These are phyloP conservation scores for Ogataea haglerorum DNA, from an alignment of 805 yeast genomes.

Conservation along the genomic window DNA sequence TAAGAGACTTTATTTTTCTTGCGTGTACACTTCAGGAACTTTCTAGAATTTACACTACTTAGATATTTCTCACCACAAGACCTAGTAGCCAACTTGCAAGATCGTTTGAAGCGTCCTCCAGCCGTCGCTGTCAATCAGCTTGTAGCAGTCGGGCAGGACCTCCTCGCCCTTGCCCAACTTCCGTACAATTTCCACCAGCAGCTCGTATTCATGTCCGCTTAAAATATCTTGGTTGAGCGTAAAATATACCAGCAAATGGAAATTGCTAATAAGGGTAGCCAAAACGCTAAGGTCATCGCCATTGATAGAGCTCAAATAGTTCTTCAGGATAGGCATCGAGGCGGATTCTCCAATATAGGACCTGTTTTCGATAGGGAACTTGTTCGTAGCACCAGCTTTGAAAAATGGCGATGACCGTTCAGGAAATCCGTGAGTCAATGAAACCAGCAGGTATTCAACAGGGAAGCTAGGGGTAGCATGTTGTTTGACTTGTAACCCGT, in stretches of 20 bases:
- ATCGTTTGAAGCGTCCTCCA: slow-evolving; percentile 79
- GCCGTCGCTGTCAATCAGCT: slow-evolving; percentile 60
- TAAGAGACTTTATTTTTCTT: slow-evolving; percentile 7
- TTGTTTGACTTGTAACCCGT: slow-evolving; percentile 79
- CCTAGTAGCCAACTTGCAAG: slow-evolving; percentile 17
- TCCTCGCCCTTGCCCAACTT: slow-evolving; percentile 41
- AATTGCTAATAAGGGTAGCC: slow-evolving; percentile 48
- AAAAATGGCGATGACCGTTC: slow-evolving; percentile 54
- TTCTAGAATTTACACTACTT: slow-evolving; percentile 16
- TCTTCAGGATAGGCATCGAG: slow-evolving; percentile 53
- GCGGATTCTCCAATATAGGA: slow-evolving; percentile 72
- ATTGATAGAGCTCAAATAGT: slow-evolving; percentile 36
- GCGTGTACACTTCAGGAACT: slow-evolving; percentile 14
- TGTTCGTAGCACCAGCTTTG: slow-evolving; percentile 29
- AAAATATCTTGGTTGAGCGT: slow-evolving; percentile 51
- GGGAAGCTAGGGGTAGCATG: slow-evolving; percentile 92
- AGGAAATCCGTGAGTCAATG: slow-evolving; percentile 92
- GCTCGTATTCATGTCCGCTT: slow-evolving; percentile 48
- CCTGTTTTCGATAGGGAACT: slow-evolving; percentile 79
- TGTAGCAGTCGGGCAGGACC: slow-evolving; percentile 27
- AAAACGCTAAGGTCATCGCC: slow-evolving; percentile 24
- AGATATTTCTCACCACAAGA: background rate
- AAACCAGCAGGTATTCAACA: slow-evolving; percentile 81
- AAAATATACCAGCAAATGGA: slow-evolving; percentile 69
- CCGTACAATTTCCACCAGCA: slow-evolving; percentile 47